Base-by-base conservation (phyloP, 805 yeast genomes). In the Pichia eremophila region DNA sequence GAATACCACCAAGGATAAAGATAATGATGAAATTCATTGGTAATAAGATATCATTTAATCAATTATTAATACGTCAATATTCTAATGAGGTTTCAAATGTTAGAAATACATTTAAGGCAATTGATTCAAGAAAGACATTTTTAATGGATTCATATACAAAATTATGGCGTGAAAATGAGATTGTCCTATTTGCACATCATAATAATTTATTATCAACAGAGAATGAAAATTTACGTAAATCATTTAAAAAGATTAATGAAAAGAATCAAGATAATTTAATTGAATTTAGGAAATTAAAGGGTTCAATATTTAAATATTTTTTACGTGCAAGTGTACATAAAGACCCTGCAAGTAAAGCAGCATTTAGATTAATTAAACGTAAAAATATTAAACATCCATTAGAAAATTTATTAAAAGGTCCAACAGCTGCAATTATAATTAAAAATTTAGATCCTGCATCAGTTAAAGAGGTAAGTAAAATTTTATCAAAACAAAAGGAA, bases 131-230 rank as follows among this genome's bases (percentile, higher is more conserved):
- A 68, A 91, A 91, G 69, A 89, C 97, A 0, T 89, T 79, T 57
- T 71, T 91, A 53, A 72, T 91, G 52, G 96, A 91, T 65, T 71
- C 77, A 54, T 91, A 91, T 71, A 78, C 86, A 51, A 68, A 82
- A 52, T 63, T 88, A 52, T 74, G 88, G 68, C 80, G 81, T 48
- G 70, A 66, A 29, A 79, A 79, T 62, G 81, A 86, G 37, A 79
- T 90, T 41, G 71, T 90, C 14, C 72, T 91, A 47, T 81, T 86
- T 55, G 77, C 81, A 7, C 99, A 93, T 68, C 91, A 87, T 69
- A 87, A 88, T 63, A 89, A 89, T 62, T 67, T 90, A 55, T 64
- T 77, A 48, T 81, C 86, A 55, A 57, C 66, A 14, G 98, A 93
- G 53, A 81, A 84, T 60, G 76, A 74, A 49, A 67, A 60, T 35